Base-by-base conservation (phyloP, 805 yeast genomes). In the Maudiozyma barnettii region DNA sequence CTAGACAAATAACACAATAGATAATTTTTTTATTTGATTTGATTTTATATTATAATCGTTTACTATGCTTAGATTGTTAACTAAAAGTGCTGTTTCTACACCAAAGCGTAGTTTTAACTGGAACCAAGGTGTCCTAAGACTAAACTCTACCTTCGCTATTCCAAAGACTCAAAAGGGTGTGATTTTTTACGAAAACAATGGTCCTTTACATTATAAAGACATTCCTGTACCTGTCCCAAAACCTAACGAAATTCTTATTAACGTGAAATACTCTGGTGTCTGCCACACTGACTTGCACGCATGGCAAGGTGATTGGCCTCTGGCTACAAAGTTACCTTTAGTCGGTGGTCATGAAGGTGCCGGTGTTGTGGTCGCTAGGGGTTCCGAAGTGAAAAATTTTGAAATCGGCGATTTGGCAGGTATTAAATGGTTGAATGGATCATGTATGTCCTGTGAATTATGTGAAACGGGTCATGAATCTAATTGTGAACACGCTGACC, bases 341-440 rank as follows among this genome's bases (percentile, higher is more conserved):
- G 82, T 79, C 41, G 85, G 85, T 57, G 85, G 85, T 60, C 85
- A 79, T 66, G 85, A 79, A 67, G 85, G 85, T 71, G 83, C 84
- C 43, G 84, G 85, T 67, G 74, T 76, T 33, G 85, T 79, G 52
- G 85, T 79, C 51, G 82, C 75, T 44, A 68, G 72, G 64, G 85
- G 85, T 60, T 72, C 72, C 39, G 70, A 74, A 57, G 85, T 79
- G 49, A 71, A 67, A 45, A 78, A 77, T 54, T 79, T 80, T 70
- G 70, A 78, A 60, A 60, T 79, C 52, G 85, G 85, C 61, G 85
- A 79, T 59, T 71, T 64, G 47, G 85, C 84, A 44, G 85, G 85
- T 64, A 68, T 79, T 58, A 79, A 79, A 63, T 79, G 85, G 85
- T 70, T 79, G 60, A 79, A 79, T 66, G 81, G 82, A 54, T 77